Evolutionary conservation across 208 protist genomes (phyloP).

Genomic region (Acanthamoeba castellanii): DNA sequence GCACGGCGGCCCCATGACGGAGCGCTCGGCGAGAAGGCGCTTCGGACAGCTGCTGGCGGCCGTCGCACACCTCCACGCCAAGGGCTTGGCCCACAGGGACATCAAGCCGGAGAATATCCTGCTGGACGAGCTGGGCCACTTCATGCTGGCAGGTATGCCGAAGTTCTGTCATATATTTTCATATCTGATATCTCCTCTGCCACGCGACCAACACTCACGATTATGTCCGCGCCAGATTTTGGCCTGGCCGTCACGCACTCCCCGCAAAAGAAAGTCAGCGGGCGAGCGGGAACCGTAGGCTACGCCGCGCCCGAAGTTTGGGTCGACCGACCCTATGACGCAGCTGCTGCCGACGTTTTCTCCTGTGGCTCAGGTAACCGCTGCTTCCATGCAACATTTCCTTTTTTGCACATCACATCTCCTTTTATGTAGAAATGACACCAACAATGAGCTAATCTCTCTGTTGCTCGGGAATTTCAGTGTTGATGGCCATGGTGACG

Average conservation of each 20-base stretch:
- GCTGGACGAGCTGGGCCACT: neutral
- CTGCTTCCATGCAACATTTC: neutral
- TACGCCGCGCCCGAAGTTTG: constrained; percentile 23
- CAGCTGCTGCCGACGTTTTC: neutral
- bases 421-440: no score
- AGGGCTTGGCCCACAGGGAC: constrained; percentile 11
- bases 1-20: neutral
- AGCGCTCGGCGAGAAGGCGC: neutral
- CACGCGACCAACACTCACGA: no score
- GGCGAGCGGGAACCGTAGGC: neutral
- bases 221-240: constrained; percentile 58
- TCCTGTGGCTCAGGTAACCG: constrained; percentile 2
- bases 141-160: neutral
- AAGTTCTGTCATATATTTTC: no score
- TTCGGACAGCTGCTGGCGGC: constrained; percentile 14
- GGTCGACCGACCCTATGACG: neutral
- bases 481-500: neutral
- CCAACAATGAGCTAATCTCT: no score
- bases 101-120: constrained; percentile 64
- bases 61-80: neutral
- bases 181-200: no score
- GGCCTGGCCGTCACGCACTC: neutral
- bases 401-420: neutral
- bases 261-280: neutral
- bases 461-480: neutral